Percentiles rank a stretch among this genome's conserved stretches.
Conservation (phyloP, 2,329 filamentous ascomycete species). For the Diplodia seriata region DNA sequence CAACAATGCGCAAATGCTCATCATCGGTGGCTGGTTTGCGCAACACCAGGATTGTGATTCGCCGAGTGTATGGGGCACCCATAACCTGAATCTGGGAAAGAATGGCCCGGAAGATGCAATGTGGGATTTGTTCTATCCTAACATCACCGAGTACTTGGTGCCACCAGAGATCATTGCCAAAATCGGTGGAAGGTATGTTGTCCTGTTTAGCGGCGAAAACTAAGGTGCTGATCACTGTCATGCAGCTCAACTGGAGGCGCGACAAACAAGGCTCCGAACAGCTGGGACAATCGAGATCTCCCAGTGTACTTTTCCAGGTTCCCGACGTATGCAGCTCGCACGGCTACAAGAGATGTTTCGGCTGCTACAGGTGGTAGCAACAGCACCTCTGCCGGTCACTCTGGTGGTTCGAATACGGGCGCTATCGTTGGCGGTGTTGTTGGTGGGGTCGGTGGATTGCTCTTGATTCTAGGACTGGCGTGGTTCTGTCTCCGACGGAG, state of each 20-base stretch:
- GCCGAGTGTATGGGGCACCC: constrained; percentile 61
- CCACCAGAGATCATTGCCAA: constrained; percentile 59
- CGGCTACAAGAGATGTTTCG: constrained; percentile 58
- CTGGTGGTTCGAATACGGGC: constrained; percentile 41
- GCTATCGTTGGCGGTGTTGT: constrained; percentile 52
- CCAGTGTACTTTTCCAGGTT: constrained; percentile 61
- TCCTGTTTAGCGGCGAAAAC: background rate
- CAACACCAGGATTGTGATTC: constrained; percentile 59
- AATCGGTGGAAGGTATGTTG: constrained; percentile 51
- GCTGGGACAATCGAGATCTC: constrained; percentile 60
- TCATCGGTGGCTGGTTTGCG: constrained; percentile 67
- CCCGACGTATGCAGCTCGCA: constrained; percentile 55
- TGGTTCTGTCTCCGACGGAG: constrained; percentile 48
- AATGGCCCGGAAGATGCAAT: constrained; percentile 55
- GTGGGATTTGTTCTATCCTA: constrained; percentile 61
- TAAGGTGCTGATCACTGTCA: constrained; percentile 34
- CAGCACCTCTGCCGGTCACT: constrained; percentile 31
- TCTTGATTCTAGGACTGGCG: constrained; percentile 43
- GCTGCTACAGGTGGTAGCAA: constrained; percentile 38
- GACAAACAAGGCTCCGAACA: constrained; percentile 58
- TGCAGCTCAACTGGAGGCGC: constrained; percentile 59
- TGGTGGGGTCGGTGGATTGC: constrained; percentile 47
- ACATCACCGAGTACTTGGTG: constrained; percentile 61
- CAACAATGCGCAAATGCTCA: constrained; percentile 65
- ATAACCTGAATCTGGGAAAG: constrained; percentile 63